Evolutionary conservation across 495 filamentous ascomycete genomes (phyloP), one percentile per base, ranked within the genome.

Genomic region (Apodospora peruviana): DNA sequence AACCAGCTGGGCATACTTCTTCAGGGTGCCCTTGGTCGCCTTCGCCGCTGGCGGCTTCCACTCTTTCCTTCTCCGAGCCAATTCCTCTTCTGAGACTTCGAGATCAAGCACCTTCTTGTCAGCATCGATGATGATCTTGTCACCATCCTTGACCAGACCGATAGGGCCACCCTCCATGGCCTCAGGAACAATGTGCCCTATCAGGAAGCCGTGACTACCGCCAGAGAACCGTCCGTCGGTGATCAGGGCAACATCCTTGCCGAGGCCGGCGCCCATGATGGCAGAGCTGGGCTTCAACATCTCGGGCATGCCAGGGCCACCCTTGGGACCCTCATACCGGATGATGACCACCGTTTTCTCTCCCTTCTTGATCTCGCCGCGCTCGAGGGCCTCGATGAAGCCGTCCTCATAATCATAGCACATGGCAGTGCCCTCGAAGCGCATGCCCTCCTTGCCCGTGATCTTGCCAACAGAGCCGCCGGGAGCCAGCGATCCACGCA

Each of bases 301-400:
- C 69, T 91, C 87, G 10, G 87, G 86, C 88, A 91, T 91, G 40
- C 86, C 86, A 0, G 86, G 86, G 1, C 85, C 85, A 48, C 86
- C 86, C 67, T 86, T 86, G 41, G 86, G 86, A 0, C 87, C 93
- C 59, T 91, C 89, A 75, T 98, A 96, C 41, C 93, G 88, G 73
- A 98, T 97, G 40, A 97, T 83, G 40, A 96, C 91, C 24, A 98
- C 94, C 0, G 88, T 94, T 75, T 96, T 97, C 69, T 98, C 91
- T 51, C 90, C 91, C 76, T 94, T 91, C 73, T 87, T 91, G 67
- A 97, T 87, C 49, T 89, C 86, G 23, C 85, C 85, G 40, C 76
- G 72, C 71, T 91, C 88, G 19, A 91, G 80, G 7, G 87, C 84
- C 35, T 67, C 71, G 53, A 91, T 82, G 70, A 94, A 90, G 64